phyloP scores from a whole-genome alignment of 2,329 filamentous ascomycete genomes.

The Neurospora sp. region DNA sequence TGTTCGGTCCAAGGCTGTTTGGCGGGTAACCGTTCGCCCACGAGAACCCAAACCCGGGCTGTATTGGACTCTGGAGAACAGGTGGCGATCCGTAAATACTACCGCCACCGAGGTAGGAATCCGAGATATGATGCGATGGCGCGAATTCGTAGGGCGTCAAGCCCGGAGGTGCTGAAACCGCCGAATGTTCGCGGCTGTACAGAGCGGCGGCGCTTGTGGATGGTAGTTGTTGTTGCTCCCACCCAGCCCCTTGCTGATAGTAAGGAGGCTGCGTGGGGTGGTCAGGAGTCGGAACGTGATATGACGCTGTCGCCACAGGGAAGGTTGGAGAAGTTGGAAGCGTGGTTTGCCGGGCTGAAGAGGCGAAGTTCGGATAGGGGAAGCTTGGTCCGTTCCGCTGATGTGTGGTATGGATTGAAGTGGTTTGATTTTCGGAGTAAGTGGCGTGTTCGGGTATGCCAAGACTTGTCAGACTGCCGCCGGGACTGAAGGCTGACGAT shows the following conservation, averaged over 20 bases:
- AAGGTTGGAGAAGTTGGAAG: not conserved
- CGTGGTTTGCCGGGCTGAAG: not conserved
- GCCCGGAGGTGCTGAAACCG: not conserved
- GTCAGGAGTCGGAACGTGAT: not conserved
- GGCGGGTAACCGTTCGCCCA: not conserved
- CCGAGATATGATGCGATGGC: not conserved
- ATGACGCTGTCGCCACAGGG: not conserved
- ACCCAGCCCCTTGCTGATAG: not conserved
- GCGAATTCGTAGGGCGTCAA: not conserved
- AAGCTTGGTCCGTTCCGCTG: not conserved
- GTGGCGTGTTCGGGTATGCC: not conserved
- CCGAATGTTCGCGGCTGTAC: not conserved
- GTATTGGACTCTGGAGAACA: not conserved
- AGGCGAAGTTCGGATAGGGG: not conserved
- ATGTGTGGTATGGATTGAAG: not conserved
- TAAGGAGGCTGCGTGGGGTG: not conserved
- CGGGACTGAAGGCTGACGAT: not conserved
- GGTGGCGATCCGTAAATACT: not conserved
- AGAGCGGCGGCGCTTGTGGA: not conserved
- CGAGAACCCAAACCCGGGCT: not conserved
- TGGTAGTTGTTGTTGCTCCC: not conserved
- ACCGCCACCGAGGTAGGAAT: not conserved
- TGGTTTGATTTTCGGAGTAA: not conserved
- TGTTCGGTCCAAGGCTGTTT: not conserved
- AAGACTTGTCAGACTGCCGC: not conserved